Base-by-base conservation (phyloP, 78 protist species). In the Pigoraptor vietnamica region DNA sequence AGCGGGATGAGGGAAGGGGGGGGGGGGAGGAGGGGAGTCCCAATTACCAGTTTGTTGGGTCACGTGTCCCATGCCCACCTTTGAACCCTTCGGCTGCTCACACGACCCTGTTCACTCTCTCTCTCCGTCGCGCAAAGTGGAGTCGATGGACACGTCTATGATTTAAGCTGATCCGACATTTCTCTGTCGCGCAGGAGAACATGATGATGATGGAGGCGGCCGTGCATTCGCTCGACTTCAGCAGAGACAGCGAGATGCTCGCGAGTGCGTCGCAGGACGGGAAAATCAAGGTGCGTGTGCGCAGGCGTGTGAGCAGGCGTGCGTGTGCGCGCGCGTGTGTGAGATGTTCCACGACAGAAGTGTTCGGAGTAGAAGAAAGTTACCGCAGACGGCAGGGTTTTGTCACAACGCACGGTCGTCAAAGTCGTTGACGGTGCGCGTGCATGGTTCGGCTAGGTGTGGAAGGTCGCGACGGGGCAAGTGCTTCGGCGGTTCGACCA, bases 171-270 rank as follows among this genome's bases (percentile, higher is more conserved):
- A n/a, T n/a, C n/a, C n/a, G n/a, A n/a, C n/a, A n/a, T n/a, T n/a
- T 81, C 21, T 23, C 21, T 1, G 84, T 14, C 25, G 14, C 79
- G 1, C 35, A 94, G 32, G 98, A 95, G 34, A 93, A 93, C 9
- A 93, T 96, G 67, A 95, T 95, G 97, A 87, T 97, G 95, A 96
- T 95, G 92, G 95, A 95, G 33, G 90, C 92, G 35, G 55, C 97
- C 0, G 96, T 97, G 14, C 93, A 95, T 1, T 37, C 90, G 0
- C 67, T 97, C 24, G 92, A 87, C 2, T 97, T 94, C 90, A 92
- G 96, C 32, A 84, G 90, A 23, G 98, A 96, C 90, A 91, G 96
- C 21, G 98, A 96, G 37, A 92, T 93, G 79, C 87, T 97, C 34
- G 99, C 96, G 1, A 89, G 95, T 33, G 98, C 95, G 24, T 86